Base-by-base conservation (phyloP, 768 basidiomycete genomes). In the Boletus subparvulus region DNA sequence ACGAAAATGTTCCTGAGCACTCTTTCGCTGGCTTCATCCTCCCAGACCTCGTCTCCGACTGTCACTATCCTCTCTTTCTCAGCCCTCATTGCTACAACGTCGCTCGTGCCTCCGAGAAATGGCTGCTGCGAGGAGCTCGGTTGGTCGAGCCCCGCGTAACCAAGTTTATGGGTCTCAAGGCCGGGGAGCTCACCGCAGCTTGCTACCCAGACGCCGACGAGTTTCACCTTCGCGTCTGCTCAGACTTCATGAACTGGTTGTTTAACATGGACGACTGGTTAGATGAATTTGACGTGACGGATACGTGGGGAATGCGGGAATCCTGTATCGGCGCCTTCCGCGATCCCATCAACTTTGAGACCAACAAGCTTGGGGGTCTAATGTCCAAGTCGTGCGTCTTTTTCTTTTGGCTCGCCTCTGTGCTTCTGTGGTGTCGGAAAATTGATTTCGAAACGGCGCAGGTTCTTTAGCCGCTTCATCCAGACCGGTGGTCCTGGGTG, bases 171-270 rank as follows among this genome's bases (percentile, higher is more conserved):
- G 83, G 82, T 30, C 76, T 87, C 52, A 82, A 86, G 58, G 83
- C 84, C 13, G 85, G 86, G 43, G 83, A 85, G 59, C 80, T 90
- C 60, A 82, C 85, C 35, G 85, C 84, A 3, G 80, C 75, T 65
- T 86, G 83, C 68, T 89, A 88, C 67, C 78, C 82, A 54, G 78
- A 78, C 26, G 74, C 81, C 21, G 72, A 80, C n/a, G 67, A 75
- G 42, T 79, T 82, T 58, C 81, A 83, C 47, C 79, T 90, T 37
- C 82, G 83, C 32, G 80, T 86, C 58, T 79, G 85, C 58, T 80
- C 82, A 4, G 87, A 90, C 70, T 88, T 86, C 63, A 80, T 89
- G 83, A 73, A 71, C 59, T 76, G 70, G 64, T 60, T 77, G 40
- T 78, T 79, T 42, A 74, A 74, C 41, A 62, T 76, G 57, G 77